Base-by-base conservation (phyloP, 2,329 filamentous ascomycete genomes). In the Ophiostoma pallidulum region DNA sequence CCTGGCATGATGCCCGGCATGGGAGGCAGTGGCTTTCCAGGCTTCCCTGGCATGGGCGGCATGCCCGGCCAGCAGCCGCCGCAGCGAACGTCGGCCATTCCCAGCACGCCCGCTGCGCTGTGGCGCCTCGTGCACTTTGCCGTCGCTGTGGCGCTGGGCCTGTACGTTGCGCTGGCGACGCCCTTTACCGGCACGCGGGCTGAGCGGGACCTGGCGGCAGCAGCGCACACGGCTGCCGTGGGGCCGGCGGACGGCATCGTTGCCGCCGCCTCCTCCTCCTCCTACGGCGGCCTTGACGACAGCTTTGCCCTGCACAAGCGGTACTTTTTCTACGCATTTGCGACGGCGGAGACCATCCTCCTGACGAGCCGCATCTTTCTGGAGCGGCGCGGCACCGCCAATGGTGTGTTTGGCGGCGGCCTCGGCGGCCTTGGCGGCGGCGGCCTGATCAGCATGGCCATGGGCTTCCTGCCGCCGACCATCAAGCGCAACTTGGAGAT, bases 111-210 rank as follows among this genome's bases (percentile, higher is more conserved):
- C 20, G 61, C 66, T 2, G 67, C 72, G 64, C 58, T 87, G 41
- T 91, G 85, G 84, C 78, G 83, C 5, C 68, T 89, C 26, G 68
- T 88, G 4, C 86, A 91, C 62, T 82, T 83, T 22, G 62, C 87
- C 20, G 80, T 88, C 58, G 83, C 84, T 9, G 65, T 89, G 22
- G 71, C 71, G 0, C 72, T 91, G 1, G 85, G 82, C 4, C 60
- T 86, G 24, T 89, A 87, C 66, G 79, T 89, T 38, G 75, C 80
- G 4, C 60, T 84, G 9, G 73, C 75, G 6, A 83, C 82, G 4
- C 75, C 78, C 1, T 90, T 89, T 63, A 77, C 74, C 19, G 85
- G 85, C 38, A 78, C 77, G 28, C 77, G 77, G 59, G 56, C 73
- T 7, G 75, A 80, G 57, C 77, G 85, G 26, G 72, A 78, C 47